Conservation (phyloP, 2,329 filamentous ascomycete species). For the Cladosporium sp. region DNA sequence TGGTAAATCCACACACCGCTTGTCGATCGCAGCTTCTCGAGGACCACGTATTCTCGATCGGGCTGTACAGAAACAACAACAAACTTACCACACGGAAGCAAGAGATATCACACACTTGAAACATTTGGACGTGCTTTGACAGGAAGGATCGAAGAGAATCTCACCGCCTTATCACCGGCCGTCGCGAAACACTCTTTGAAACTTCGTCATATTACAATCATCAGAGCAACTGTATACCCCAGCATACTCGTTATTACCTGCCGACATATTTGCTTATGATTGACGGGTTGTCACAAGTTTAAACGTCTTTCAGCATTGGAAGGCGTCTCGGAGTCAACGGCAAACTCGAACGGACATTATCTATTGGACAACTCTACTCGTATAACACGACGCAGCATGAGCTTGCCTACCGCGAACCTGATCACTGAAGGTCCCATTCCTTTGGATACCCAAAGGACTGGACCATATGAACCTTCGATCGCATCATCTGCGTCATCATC, state of each 20-base stretch:
- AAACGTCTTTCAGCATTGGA: slow-evolving; percentile 28
- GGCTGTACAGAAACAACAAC: slow-evolving; percentile 5
- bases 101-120: slow-evolving; percentile 12
- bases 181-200: slow-evolving; percentile 1
- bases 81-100: slow-evolving; percentile 8
- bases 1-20: slow-evolving; percentile 5
- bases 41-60: slow-evolving; percentile 1
- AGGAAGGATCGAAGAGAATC: slow-evolving; percentile 1
- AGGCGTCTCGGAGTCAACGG: slow-evolving; percentile 24
- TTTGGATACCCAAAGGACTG: slow-evolving; percentile 31
- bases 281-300: slow-evolving; percentile 12
- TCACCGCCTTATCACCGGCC: background rate
- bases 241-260: slow-evolving; percentile 10
- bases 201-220: background rate
- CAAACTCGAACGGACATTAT: slow-evolving; percentile 20
- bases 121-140: slow-evolving; percentile 10
- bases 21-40: slow-evolving; percentile 10
- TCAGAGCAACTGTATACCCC: slow-evolving; percentile 4
- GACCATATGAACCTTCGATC: slow-evolving; percentile 64
- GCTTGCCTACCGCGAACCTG: slow-evolving; percentile 17
- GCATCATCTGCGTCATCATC: slow-evolving; percentile 73
- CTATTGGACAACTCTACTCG: slow-evolving; percentile 26
- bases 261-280: slow-evolving; percentile 15
- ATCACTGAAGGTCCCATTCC: slow-evolving; percentile 28
- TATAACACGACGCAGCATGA: slow-evolving; percentile 24